These are phyloP conservation scores for Lunularia cruciata DNA, from an alignment of 225 moss, liverwort and hornwort genomes.

Conservation along the genomic window DNA sequence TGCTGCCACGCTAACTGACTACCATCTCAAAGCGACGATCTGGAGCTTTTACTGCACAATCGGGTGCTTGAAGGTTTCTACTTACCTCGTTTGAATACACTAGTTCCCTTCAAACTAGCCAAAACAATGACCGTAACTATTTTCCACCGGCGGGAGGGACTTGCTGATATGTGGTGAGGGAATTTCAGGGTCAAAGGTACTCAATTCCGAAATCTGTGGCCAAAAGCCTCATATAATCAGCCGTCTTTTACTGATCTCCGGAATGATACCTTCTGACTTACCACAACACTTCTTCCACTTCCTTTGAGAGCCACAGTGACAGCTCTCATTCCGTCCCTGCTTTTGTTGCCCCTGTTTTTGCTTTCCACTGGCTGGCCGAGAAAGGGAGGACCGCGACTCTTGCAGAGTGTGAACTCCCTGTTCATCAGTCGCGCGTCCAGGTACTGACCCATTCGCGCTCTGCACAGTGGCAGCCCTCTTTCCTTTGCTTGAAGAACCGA, in stretches of 20 bases:
- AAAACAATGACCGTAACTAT: slow-evolving; percentile 24
- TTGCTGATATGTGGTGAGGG: neutral
- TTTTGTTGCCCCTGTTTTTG: slow-evolving; percentile 53
- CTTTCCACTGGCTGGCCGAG: slow-evolving; percentile 19
- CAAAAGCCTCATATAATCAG: slow-evolving; percentile 32
- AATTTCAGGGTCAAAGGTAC: neutral
- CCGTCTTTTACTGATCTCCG: slow-evolving; percentile 34
- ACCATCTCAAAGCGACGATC: neutral
- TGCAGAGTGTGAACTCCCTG: neutral
- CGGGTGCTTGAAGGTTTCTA: slow-evolving; percentile 4
- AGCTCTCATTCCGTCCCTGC: slow-evolving; percentile 51
- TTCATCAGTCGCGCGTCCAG: neutral
- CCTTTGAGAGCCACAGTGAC: slow-evolving; percentile 45
- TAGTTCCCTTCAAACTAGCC: slow-evolving; percentile 6
- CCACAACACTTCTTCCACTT: slow-evolving; percentile 57
- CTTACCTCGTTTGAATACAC: slow-evolving; percentile 3
- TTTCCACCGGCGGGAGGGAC: slow-evolving; percentile 23
- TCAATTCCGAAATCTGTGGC: slow-evolving; percentile 5
- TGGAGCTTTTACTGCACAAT: neutral
- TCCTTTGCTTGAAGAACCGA: neutral
- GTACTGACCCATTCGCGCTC: neutral
- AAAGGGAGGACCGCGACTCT: slow-evolving; percentile 5
- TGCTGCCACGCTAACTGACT: neutral
- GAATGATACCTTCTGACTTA: slow-evolving; percentile 34
- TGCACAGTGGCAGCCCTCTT: slow-evolving; percentile 9